Conservation (phyloP, 2,329 filamentous ascomycete species). For the Colletotrichum theobromicola region DNA sequence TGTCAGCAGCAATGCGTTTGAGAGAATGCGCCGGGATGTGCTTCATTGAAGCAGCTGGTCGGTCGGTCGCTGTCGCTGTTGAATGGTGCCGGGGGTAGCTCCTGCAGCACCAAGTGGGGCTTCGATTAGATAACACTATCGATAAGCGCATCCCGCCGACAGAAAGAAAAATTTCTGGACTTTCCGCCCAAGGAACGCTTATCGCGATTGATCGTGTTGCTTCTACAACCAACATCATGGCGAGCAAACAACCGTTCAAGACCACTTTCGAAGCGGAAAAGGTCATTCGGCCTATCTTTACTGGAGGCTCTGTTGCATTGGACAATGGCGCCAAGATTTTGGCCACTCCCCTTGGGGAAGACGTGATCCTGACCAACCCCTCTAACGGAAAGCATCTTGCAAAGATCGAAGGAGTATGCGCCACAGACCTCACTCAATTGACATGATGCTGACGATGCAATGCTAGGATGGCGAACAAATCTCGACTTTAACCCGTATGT, state of each 20-base stretch:
- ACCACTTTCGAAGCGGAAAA: slow-evolving; percentile 88
- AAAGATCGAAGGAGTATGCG: slow-evolving; percentile 80
- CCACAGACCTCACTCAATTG: slow-evolving; percentile 5
- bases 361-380: slow-evolving; percentile 86
- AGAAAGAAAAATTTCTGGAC: slow-evolving; percentile 6
- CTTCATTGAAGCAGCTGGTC: neutral
- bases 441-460: slow-evolving; percentile 25
- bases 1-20: slow-evolving; percentile 4
- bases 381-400: slow-evolving; percentile 82
- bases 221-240: slow-evolving; percentile 48
- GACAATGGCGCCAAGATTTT: slow-evolving; percentile 83
- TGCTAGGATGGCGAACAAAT: slow-evolving; percentile 77
- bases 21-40: neutral
- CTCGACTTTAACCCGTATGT: slow-evolving; percentile 56
- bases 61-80: neutral
- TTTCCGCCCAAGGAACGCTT: neutral
- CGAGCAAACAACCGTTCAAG: slow-evolving; percentile 69
- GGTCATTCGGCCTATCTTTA: slow-evolving; percentile 91
- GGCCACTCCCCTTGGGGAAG: slow-evolving; percentile 89
- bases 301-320: slow-evolving; percentile 85
- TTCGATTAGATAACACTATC: slow-evolving; percentile 16
- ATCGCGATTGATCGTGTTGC: neutral
- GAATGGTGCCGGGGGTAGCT: neutral
- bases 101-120: neutral
- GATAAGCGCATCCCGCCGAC: slow-evolving; percentile 15